Percentiles rank a stretch among this genome's conserved stretches.
phyloP scores from a whole-genome alignment of 192 early-diverging fungal species.

The Backusella parvicylindrica region DNA sequence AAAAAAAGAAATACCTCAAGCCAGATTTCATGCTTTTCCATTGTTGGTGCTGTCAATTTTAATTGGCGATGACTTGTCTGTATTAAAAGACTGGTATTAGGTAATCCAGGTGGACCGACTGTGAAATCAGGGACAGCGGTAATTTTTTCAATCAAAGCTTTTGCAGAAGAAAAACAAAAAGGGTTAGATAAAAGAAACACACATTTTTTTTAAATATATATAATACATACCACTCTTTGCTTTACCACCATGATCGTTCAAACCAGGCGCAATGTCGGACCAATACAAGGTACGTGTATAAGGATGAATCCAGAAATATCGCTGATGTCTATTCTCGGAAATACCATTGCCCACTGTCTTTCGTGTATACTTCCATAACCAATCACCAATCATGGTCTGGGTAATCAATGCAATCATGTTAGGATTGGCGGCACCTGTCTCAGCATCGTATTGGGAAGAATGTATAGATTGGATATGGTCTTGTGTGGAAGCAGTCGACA shows the following conservation, averaged over 20 bases:
- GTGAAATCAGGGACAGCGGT: constrained; percentile 48
- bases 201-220: not conserved
- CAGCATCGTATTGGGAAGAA: constrained; percentile 17
- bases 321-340: constrained; percentile 58
- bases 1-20: constrained; percentile 56
- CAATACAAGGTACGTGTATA: constrained; percentile 75
- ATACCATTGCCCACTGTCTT: constrained; percentile 40
- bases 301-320: constrained; percentile 80
- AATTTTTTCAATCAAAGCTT: constrained; percentile 62
- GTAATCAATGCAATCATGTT: constrained; percentile 37
- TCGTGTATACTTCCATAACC: constrained; percentile 69
- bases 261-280: constrained; percentile 56
- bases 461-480: not conserved
- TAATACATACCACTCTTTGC: constrained; percentile 41
- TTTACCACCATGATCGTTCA: constrained; percentile 31
- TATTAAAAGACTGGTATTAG: constrained; percentile 58
- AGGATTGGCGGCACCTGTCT: constrained; percentile 18
- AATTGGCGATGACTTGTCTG: constrained; percentile 68
- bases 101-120: constrained; percentile 35
- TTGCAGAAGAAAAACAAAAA: not conserved
- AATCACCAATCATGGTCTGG: constrained; percentile 75
- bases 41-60: constrained; percentile 66
- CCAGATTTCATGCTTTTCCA: constrained; percentile 71
- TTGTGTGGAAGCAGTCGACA: constrained; percentile 3
- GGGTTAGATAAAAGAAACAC: not conserved